Base-by-base conservation (phyloP, 2,329 filamentous ascomycete genomes). In the Scytalidium sp. region DNA sequence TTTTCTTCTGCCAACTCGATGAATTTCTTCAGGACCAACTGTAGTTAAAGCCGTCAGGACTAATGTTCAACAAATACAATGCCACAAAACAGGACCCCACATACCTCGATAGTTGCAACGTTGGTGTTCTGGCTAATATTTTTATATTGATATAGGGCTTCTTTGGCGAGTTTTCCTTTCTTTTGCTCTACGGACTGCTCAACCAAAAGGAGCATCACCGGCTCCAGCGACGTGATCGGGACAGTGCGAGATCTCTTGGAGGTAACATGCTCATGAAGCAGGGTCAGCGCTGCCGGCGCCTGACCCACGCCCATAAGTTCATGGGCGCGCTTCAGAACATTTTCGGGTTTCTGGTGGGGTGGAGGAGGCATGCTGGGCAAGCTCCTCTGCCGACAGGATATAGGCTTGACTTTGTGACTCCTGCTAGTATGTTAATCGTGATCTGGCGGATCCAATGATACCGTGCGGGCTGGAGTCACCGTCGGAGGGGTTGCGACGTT, bases 91-190 rank as follows among this genome's bases (percentile, higher is more conserved):
- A 6, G 7, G 3, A 7, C 36, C 8, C 40, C 29, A 46, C 69
- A 53, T 75, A 90, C 88, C 84, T 97, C 94, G 70, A 99, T 99
- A 54, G 94, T 99, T 63, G 84, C 91, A 60, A 99, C 91, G 69
- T 97, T 97, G 62, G 93, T 96, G 76, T 99, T 99, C 73, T 99
- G 94, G 49, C 92, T 93, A 61, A 97, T 97, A 73, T 99, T 99
- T 81, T 99, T 99, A 83, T 99, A 99, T 72, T 97, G 94, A 72
- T 97, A 99, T 44, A 99, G 81, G 54, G 94, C 94, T 76, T 99
- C 94, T 81, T 99, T 99, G 71, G 93, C 94, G 54, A 94, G 82
- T 75, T 99, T 99, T 64, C 94, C 94, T 76, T 97, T 99, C 76
- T 94, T 91, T 65, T 97, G 85, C 67, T 97, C 93, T 65, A 99